Evolutionary conservation across 2,329 filamentous ascomycete species (phyloP), one percentile per base, ranked within the genome.

Genomic region (Fusarium nelsonii): DNA sequence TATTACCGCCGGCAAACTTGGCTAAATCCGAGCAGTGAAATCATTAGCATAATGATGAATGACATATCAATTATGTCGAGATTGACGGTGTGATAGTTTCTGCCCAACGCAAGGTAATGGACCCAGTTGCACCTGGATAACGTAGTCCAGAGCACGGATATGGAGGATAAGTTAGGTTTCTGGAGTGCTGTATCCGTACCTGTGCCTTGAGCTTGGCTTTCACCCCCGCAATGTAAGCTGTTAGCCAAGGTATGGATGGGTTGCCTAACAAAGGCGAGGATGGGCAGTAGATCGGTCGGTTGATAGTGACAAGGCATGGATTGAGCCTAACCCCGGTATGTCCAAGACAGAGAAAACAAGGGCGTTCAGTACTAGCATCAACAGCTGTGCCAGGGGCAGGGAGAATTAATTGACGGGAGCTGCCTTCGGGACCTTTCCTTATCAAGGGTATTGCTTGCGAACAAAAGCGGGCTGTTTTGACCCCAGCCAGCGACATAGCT

Each of bases 401-500:
- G 48, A 37, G 48, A 51, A 51, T 51, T 37, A 36, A 59, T 40
- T 52, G 50, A 57, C 56, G 62, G 58, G 62, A 53, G 62, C 45
- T 67, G 45, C 52, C 50, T 49, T 64, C 62, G 58, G 64, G 54
- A 46, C 39, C 51, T 61, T 59, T 54, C 41, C 65, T 34, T 39
- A 54, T 58, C 43, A 58, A 70, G 62, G 67, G 67, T 50, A 56
- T 70, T 69, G 66, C 62, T 70, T 69, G 67, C 67, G 66, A 69
- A 36, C 44, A 51, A 66, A 48, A 54, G 58, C 41, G 61, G 46
- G 62, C 54, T 60, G 46, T 46, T n/a, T 37, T 48, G 20, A 45
- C 49, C 50, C 58, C 60, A 28, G 49, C 58, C 60, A 28, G 50
- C 28, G 32, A 49, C 23, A 51, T 28, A 40, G 34, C 34, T 51